Evolutionary conservation across 495 filamentous ascomycete genomes (phyloP).

Genomic region (Daldinia decipiens): DNA sequence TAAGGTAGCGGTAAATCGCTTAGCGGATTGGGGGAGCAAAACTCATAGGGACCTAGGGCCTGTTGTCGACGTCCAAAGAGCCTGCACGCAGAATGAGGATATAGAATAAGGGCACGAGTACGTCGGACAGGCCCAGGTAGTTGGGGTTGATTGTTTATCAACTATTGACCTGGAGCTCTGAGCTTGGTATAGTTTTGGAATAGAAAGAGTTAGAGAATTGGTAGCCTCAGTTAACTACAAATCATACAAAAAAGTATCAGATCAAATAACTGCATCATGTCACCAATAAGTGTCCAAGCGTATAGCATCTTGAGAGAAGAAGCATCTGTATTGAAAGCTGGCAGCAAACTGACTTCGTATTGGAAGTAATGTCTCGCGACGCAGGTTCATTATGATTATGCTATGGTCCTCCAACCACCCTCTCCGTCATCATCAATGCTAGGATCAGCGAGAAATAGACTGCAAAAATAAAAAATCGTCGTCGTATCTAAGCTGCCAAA

Average conservation of each 20-base stretch:
- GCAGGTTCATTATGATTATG: slow-evolving; percentile 20
- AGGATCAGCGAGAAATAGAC: slow-evolving; percentile 3
- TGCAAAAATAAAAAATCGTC: background rate
- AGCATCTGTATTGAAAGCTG: slow-evolving; percentile 24
- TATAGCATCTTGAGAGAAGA: slow-evolving; percentile 14
- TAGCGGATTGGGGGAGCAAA: background rate
- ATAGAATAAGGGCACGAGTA: slow-evolving; percentile 14
- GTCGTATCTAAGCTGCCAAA: slow-evolving; percentile 29
- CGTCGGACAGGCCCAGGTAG: background rate
- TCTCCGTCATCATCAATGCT: slow-evolving; percentile 1
- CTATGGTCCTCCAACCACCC: background rate
- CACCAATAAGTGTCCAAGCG: background rate
- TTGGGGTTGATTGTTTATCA: background rate
- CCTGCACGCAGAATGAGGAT: slow-evolving; percentile 17
- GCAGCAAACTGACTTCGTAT: slow-evolving; percentile 21
- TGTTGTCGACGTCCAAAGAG: slow-evolving; percentile 1
- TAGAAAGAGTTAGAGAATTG: slow-evolving; percentile 26
- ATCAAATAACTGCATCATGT: background rate
- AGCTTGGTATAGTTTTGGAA: slow-evolving; percentile 25
- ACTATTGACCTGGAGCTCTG: slow-evolving; percentile 4
- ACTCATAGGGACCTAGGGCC: background rate
- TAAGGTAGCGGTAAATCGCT: background rate
- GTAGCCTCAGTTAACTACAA: background rate
- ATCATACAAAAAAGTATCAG: background rate
- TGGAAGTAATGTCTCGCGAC: background rate